Evolutionary conservation across 2,329 filamentous ascomycete genomes (phyloP), one percentile per base, ranked within the genome.

Genomic region (Neurospora sp.): DNA sequence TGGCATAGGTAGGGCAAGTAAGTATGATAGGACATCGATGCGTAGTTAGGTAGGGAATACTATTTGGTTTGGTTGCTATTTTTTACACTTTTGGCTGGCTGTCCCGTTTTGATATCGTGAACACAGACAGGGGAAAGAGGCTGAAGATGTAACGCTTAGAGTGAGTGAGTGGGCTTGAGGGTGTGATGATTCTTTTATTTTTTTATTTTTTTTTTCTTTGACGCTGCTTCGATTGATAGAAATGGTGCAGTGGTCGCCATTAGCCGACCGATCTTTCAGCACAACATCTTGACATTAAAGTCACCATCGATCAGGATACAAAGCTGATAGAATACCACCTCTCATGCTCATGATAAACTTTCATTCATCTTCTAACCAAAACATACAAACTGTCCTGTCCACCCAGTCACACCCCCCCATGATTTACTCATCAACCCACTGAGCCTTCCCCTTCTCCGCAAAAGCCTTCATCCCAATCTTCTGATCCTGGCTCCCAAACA

Each of bases 381-480:
- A 1, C n/a, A 46, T 46, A 11, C 9, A 46, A 19, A 19, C 42
- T 46, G 42, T 46, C 42, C 42, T 46, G 42, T 46, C 9, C n/a
- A 19, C 1, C n/a, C 42, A 46, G 42, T 19, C 39, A 23, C 66
- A 17, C 58, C 15, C 38, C 9, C 38, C 10, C 38, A 38, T 39
- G n/a, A 38, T 13, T 66, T 86, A 96, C 79, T 93, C 89, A 80
- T 97, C 85, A 72, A 86, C 89, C 95, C 96, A 99, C 80, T 96
- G 89, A 0, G 96, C 83, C 86, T 96, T 96, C 83, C 92, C 89
- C 89, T 98, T 98, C 82, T 94, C 92, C 1, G 92, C 91, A 85
- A 99, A 99, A 13, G 96, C 96, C 79, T 90, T 90, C 96, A 98
- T 89, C 80, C 93, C 94, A 80, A 97, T 92, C 86, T 98, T 99